Evolutionary conservation across 164 flowering plant genomes (phyloP).

Genomic region (Stephania cephalantha): DNA sequence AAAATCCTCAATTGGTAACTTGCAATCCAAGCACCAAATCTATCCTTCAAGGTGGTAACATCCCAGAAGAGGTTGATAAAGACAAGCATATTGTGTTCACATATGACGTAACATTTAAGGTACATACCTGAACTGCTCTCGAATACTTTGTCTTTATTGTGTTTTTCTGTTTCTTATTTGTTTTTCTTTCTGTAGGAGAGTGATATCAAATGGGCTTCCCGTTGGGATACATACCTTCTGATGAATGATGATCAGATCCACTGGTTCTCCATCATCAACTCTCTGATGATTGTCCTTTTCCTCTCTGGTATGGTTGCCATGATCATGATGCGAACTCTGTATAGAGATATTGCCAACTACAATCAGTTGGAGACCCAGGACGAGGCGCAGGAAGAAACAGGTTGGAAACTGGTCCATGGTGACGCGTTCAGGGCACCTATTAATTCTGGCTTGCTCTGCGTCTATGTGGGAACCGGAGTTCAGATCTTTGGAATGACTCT

Average conservation of each 20-base stretch:
- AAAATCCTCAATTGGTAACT: conserved; percentile 77
- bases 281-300: conserved; percentile 46
- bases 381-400: conserved; percentile 28
- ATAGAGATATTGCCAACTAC: conserved; percentile 43
- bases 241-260: conserved; percentile 16
- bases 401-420: conserved; percentile 16
- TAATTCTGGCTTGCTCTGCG: conserved; percentile 36
- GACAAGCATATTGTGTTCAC: conserved; percentile 50
- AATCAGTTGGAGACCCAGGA: conserved; percentile 47
- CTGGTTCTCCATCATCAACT: conserved; percentile 28
- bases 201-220: conserved; percentile 52
- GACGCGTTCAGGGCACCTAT: conserved; percentile 20
- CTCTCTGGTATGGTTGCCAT: conserved; percentile 50
- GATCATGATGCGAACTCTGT: conserved; percentile 52
- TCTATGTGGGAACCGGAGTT: conserved; percentile 43
- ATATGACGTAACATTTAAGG: conserved; percentile 48
- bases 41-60: conserved; percentile 52
- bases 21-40: conserved; percentile 68
- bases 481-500: conserved; percentile 44
- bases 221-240: conserved; percentile 27
- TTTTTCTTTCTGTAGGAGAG: conserved; percentile 28
- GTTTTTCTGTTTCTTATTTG: neutral
- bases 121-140: conserved; percentile 10
- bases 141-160: neutral
- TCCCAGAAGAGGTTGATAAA: conserved; percentile 73